Percentiles rank a stretch among this genome's conserved stretches.
Evolutionary conservation across 2,329 filamentous ascomycete genomes (phyloP).

Genomic region (Neophaeococcomyces mojaviensis): DNA sequence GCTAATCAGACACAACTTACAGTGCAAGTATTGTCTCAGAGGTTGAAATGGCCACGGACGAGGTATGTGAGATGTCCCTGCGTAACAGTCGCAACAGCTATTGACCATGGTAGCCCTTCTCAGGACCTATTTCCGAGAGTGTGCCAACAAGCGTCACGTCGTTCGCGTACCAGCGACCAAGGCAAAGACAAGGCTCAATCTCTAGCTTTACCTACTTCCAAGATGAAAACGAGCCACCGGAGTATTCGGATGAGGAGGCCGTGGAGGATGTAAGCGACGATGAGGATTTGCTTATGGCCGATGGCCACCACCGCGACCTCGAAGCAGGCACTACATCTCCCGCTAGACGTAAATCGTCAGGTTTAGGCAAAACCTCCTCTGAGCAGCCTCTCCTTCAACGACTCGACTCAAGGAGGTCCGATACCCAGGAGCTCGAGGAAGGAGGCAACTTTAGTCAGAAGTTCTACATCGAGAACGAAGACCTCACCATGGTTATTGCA

Average conservation of each 20-base stretch:
- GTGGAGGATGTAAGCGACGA: slow-evolving; percentile 38
- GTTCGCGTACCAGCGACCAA: slow-evolving; percentile 73
- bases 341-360: slow-evolving; percentile 29
- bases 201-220: slow-evolving; percentile 84
- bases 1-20: not conserved
- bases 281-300: slow-evolving; percentile 32
- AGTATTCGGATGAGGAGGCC: slow-evolving; percentile 45
- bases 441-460: slow-evolving; percentile 72
- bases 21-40: slow-evolving; percentile 76
- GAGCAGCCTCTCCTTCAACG: slow-evolving; percentile 61
- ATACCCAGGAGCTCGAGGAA: slow-evolving; percentile 53
- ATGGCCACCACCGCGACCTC: slow-evolving; percentile 29
- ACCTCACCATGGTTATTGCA: slow-evolving; percentile 86
- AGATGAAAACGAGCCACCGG: slow-evolving; percentile 56
- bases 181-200: slow-evolving; percentile 63
- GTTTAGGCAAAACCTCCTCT: slow-evolving; percentile 37
- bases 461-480: slow-evolving; percentile 85
- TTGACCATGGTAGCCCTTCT: slow-evolving; percentile 56
- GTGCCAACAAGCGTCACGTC: slow-evolving; percentile 90
- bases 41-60: slow-evolving; percentile 97
- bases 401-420: slow-evolving; percentile 62
- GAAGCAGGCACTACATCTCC: slow-evolving; percentile 29
- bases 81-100: slow-evolving; percentile 3
- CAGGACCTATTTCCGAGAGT: slow-evolving; percentile 88
- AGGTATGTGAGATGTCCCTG: slow-evolving; percentile 48